These are phyloP conservation scores for Thalassiosira hispida DNA, from an alignment of 352 stramenopile species.

Conservation along the genomic window DNA sequence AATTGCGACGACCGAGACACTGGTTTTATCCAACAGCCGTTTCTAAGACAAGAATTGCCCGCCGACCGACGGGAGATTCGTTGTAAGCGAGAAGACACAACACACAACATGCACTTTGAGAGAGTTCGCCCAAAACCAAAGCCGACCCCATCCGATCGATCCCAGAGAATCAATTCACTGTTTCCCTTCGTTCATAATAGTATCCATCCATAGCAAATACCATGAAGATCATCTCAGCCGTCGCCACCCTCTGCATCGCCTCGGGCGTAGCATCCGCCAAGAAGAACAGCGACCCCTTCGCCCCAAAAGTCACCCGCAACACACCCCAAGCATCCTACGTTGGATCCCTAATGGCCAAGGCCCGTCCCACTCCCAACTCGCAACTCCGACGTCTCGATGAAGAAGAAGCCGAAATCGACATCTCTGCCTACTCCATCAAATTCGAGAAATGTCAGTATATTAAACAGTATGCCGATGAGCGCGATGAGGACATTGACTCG, in stretches of 20 bases:
- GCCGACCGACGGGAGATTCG: no score
- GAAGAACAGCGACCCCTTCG: constrained; percentile 59
- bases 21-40: no score
- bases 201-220: background rate
- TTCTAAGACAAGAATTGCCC: no score
- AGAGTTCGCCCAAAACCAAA: no score
- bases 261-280: background rate
- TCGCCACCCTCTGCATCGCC: constrained; percentile 15
- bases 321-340: constrained; percentile 51
- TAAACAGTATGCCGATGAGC: constrained; percentile 69
- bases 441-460: constrained; percentile 74
- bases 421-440: constrained; percentile 68
- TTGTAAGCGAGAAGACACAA: no score
- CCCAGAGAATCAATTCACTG: no score
- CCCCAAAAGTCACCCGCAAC: constrained; percentile 52
- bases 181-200: no score
- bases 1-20: no score
- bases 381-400: constrained; percentile 53
- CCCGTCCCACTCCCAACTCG: constrained; percentile 42
- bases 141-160: no score
- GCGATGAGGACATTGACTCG: constrained; percentile 12
- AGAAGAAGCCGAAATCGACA: constrained; percentile 64
- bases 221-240: constrained; percentile 19
- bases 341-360: constrained; percentile 43
- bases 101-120: no score